These are phyloP conservation scores for Barnettozyma sp. DNA, from an alignment of 805 yeast genomes.

Conservation along the genomic window DNA sequence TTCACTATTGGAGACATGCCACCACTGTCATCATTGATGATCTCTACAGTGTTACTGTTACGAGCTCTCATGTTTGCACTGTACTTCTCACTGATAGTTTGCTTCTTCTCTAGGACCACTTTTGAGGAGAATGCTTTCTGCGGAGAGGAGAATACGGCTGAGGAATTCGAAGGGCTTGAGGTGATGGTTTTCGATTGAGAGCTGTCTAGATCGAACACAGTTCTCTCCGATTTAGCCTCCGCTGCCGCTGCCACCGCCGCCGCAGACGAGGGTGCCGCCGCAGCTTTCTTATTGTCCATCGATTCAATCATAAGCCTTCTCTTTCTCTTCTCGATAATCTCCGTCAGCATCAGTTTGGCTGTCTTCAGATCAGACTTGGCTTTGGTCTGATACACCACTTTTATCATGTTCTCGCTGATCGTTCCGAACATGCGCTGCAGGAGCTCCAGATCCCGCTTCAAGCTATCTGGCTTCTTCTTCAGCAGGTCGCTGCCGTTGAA, in stretches of 20 bases:
- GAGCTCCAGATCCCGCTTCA: constrained; percentile 21
- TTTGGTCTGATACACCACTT: constrained; percentile 34
- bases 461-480: constrained; percentile 8
- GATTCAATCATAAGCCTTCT: constrained; percentile 14
- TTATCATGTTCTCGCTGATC: constrained; percentile 29
- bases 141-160: constrained; percentile 22
- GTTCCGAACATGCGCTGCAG: constrained; percentile 26
- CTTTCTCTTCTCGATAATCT: constrained; percentile 27
- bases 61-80: constrained; percentile 19
- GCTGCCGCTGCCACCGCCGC: no score
- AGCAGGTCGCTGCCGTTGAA: constrained; percentile 28
- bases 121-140: constrained; percentile 27
- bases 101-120: constrained; percentile 30
- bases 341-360: constrained; percentile 28
- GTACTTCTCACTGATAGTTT: constrained; percentile 31
- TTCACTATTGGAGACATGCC: constrained; percentile 22
- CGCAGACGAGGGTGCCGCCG: not conserved
- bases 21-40: constrained; percentile 6
- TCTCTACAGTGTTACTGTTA: not conserved
- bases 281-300: constrained; percentile 4
- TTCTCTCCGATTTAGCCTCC: not conserved
- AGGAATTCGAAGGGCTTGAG: no score
- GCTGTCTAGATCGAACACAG: not conserved
- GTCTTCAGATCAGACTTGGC: constrained; percentile 27
- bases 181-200: constrained; percentile 9